These are phyloP conservation scores for Citrullus colocynthis DNA, from an alignment of 306 rosid species.

Conservation along the genomic window DNA sequence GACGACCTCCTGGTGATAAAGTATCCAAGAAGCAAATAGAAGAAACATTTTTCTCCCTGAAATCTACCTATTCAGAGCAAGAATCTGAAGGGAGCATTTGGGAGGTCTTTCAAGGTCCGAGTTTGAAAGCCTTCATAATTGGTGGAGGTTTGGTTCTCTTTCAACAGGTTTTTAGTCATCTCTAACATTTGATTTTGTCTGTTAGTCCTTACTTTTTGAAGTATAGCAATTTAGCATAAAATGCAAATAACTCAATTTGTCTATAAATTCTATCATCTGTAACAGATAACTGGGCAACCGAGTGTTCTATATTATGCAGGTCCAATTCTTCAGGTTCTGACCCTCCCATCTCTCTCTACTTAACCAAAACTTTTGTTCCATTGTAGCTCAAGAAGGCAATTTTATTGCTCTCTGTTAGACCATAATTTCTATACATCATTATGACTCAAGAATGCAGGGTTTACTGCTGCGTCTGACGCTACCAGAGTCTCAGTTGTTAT, in stretches of 20 bases:
- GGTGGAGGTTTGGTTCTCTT: slow-evolving; percentile 91
- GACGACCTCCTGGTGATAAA: slow-evolving; percentile 64
- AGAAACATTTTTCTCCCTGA: slow-evolving; percentile 54
- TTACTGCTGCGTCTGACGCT: slow-evolving; percentile 91
- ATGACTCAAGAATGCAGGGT: slow-evolving; percentile 71
- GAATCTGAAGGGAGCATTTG: slow-evolving; percentile 71
- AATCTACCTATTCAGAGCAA: slow-evolving; percentile 57
- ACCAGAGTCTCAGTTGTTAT: slow-evolving; percentile 88
- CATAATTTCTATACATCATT: slow-evolving; percentile 3
- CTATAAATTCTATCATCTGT: slow-evolving; percentile 25
- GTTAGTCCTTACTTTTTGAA: not conserved
- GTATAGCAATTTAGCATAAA: slow-evolving; percentile 9
- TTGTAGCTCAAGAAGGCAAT: slow-evolving; percentile 47
- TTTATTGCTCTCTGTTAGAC: slow-evolving; percentile 35
- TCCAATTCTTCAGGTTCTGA: slow-evolving; percentile 73
- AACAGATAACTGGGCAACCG: slow-evolving; percentile 97
- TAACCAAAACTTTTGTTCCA: slow-evolving; percentile 3
- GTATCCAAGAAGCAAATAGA: slow-evolving; percentile 76
- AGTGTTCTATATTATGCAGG: slow-evolving; percentile 96
- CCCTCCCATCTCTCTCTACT: not conserved
- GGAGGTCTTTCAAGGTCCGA: slow-evolving; percentile 91
- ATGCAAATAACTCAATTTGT: slow-evolving; percentile 6
- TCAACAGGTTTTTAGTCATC: slow-evolving; percentile 62
- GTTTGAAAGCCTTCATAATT: slow-evolving; percentile 74
- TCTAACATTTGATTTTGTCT: not conserved